Evolutionary conservation across 1,284 basidiomycete genomes (phyloP).

Genomic region (Trametes pubescens): DNA sequence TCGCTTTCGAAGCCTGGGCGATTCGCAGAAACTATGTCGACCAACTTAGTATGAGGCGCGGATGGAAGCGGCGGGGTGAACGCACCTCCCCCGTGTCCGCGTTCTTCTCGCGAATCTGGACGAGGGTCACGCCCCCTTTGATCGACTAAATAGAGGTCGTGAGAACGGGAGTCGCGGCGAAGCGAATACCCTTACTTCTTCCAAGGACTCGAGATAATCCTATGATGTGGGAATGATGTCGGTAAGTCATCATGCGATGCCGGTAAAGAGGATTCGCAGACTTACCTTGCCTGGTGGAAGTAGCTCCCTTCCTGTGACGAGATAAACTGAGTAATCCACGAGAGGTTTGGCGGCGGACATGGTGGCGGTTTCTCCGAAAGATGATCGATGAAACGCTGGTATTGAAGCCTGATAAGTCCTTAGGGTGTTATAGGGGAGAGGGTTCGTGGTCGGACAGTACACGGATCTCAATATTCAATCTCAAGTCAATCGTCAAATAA

Average conservation of each 20-base stretch:
- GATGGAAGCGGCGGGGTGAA: slow-evolving; percentile 19
- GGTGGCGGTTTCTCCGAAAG: background rate
- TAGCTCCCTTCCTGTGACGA: slow-evolving; percentile 86
- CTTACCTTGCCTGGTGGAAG: slow-evolving; percentile 81
- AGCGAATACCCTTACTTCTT: slow-evolving; percentile 63
- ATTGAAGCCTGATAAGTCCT: no score
- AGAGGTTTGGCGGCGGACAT: slow-evolving; percentile 28
- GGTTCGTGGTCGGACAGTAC: no score
- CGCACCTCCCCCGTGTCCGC: slow-evolving; percentile 80
- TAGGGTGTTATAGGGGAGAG: no score
- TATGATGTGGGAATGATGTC: slow-evolving; percentile 39
- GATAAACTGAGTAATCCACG: slow-evolving; percentile 81
- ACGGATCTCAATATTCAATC: no score
- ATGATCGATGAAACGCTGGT: no score
- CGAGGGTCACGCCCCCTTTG: slow-evolving; percentile 87
- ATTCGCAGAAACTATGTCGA: slow-evolving; percentile 77
- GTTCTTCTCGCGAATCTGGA: slow-evolving; percentile 90
- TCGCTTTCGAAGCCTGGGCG: slow-evolving; percentile 71
- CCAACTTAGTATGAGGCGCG: background rate
- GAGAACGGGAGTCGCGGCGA: background rate
- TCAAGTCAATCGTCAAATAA: no score
- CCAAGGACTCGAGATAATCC: slow-evolving; percentile 81
- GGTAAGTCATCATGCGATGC: background rate
- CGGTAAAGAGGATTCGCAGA: background rate
- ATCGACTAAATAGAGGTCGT: slow-evolving; percentile 61